phyloP scores from a whole-genome alignment of 2,329 filamentous ascomycete species.

The Bipolaris sorokiniana region DNA sequence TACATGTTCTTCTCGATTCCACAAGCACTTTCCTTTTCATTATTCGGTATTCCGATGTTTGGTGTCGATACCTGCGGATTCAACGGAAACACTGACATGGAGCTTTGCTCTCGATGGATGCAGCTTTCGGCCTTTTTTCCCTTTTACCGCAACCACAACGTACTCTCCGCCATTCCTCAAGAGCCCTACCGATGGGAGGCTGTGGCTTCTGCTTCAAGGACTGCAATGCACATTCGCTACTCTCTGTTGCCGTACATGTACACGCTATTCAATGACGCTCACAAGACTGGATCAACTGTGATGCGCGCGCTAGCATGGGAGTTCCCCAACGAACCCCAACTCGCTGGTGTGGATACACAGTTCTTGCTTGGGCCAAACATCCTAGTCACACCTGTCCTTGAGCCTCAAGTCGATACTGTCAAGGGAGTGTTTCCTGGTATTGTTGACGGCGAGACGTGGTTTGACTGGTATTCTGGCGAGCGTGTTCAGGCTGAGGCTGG shows the following conservation, averaged over 20 bases:
- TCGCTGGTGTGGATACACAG: slow-evolving; percentile 71
- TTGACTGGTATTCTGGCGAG: slow-evolving; percentile 78
- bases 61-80: slow-evolving; percentile 70
- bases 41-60: slow-evolving; percentile 80
- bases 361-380: slow-evolving; percentile 73
- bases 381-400: slow-evolving; percentile 71
- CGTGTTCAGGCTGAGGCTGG: slow-evolving; percentile 59
- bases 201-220: slow-evolving; percentile 68
- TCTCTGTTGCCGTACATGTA: slow-evolving; percentile 76
- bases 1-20: slow-evolving; percentile 80
- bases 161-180: slow-evolving; percentile 64
- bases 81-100: slow-evolving; percentile 68
- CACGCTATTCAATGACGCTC: slow-evolving; percentile 71
- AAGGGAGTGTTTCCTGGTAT: slow-evolving; percentile 73
- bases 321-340: slow-evolving; percentile 72
- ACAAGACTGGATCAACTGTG: slow-evolving; percentile 70
- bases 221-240: slow-evolving; percentile 74
- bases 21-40: slow-evolving; percentile 74
- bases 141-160: slow-evolving; percentile 80
- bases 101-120: slow-evolving; percentile 78
- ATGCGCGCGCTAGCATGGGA: slow-evolving; percentile 78
- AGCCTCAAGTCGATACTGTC: slow-evolving; percentile 66
- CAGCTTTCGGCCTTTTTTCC: slow-evolving; percentile 76
- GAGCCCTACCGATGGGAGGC: slow-evolving; percentile 74
- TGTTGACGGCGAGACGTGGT: slow-evolving; percentile 68